Base-by-base conservation (phyloP, 2,329 filamentous ascomycete species). In the Alternaria solani region DNA sequence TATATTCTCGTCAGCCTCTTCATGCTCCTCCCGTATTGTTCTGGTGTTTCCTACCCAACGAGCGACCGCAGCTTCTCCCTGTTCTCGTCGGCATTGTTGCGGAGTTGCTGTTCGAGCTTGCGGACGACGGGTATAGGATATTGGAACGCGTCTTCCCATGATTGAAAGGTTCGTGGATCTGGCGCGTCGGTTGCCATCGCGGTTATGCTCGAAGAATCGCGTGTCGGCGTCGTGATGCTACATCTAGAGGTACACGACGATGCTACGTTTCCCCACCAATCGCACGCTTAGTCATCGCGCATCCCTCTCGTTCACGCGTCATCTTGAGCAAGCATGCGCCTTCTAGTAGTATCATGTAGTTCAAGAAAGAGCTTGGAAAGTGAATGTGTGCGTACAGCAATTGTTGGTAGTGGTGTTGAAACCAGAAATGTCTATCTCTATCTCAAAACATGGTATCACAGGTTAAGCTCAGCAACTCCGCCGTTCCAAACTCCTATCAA, bases 111-210 rank as follows among this genome's bases (percentile, higher is more conserved):
- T 76, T 90, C 87, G 71, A 90, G 81, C 64, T 84, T 85, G 36
- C 87, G 85, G 48, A 89, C 86, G 30, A 84, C 83, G 7, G 88
- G 87, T 49, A 90, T 82, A 1, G 88, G 86, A 69, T 88, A 85
- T 70, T 89, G 84, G 73, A 91, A 90, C 38, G 88, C 88, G 81
- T 90, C 87, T 71, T 90, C 84, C 88, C 88, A 90, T 72, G 83
- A 82, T 63, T 83, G 80, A 61, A 90, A 81, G 55, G 80, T 81
- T 62, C 83, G 80, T 16, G 86, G 82, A 70, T 89, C 86, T 38
- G 86, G 85, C 32, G 81, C 81, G 68, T 87, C 85, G 34, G 79
- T 78, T n/a, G 85, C 79, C 84, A 87, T 87, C 20, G 49, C 44
- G 51, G 51, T 58, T 36, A 57, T 34, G 55, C 25, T 25, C 14